Base-by-base conservation (phyloP, 2,329 filamentous ascomycete species). In the Aspergillus sergii region DNA sequence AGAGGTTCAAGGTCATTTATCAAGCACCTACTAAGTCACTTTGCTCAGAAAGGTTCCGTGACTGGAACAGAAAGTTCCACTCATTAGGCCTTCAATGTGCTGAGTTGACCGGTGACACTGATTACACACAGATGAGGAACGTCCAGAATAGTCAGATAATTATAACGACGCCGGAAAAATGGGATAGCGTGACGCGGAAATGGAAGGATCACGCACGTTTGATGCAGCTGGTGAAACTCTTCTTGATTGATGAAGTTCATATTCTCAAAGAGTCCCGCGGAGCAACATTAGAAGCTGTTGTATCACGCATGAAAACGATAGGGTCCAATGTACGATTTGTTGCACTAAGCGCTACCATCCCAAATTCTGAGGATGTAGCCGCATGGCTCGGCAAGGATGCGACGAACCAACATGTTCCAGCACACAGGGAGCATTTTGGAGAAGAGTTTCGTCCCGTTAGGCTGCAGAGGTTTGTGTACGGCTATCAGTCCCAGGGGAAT, bases 241-340 rank as follows among this genome's bases (percentile, higher is more conserved):
- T 95, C 65, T 83, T 96, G 23, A 93, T 96, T 61, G 92, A 96
- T 69, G 92, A 96, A 72, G 91, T 96, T 0, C 92, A 96, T 68
- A 93, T 95, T 41, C 82, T 96, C 59, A 94, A 93, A 70, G 92
- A 95, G 70, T 79, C 84, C 4, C 88, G 92, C 28, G 92, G 92
- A 19, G 91, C 92, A 14, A 94, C 90, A 0, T 82, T 96, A 1
- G 92, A 96, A 74, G 91, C 90, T 5, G 89, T 96, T 2, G 91
- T 96, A 0, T 94, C 92, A 19, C 88, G 92, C 10, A 96, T 95
- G 92, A 95, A 95, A 76, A 89, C 89, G 0, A 88, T 92, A 53
- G 89, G 89, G 14, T 87, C 88, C 0, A 85, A 90, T 72, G 88
- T 95, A 19, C 88, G 92, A 16, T 95, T 96, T 69, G 80, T 96